Base-by-base conservation (phyloP, 2,329 filamentous ascomycete species). In the Sordariomycetes sp. region DNA sequence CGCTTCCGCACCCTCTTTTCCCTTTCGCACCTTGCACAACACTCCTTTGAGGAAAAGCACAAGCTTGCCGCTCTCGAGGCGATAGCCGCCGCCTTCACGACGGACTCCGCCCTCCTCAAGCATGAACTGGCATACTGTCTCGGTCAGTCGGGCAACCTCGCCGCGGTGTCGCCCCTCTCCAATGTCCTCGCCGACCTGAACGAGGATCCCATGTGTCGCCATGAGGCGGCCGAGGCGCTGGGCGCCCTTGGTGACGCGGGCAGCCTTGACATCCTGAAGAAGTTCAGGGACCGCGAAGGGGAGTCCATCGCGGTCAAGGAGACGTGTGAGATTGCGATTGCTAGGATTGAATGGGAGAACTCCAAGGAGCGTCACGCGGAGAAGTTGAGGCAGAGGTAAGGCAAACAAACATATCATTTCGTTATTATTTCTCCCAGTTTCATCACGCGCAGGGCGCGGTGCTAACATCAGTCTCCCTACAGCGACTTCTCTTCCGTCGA, bases 1-100 rank as follows among this genome's bases (percentile, higher is more conserved):
- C 90, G 94, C 62, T 99, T 97, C 74, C 90, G 94, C 65, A 92
- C 94, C 51, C 87, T 99, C 64, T 99, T 99, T 76, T 96, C 92
- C 20, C 84, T 99, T 60, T 99, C 99, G 76, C 89, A 97, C 70
- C 76, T 97, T 60, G 92, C 94, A 53, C 85, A 81, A 59, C 81
- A 85, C 62, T 70, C 74, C 20, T 32, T 32, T 32, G 74, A 84
- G 8, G 74, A 84, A 10, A 82, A 84, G 50, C 81, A 72, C 35
- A 71, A 75, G 35, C 60, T 67, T 54, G 76, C 75, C 10, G 81
- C 83, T 54, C 81, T 87, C 63, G 78, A 85, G 58, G 91, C 94
- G 50, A 99, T 99, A 64, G 90, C 92, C 2, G 90, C 90, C 8
- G 92, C 79, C 1, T 94, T 99, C 64, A 66, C 76, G 0, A 95